These are phyloP conservation scores for Flaveria bidentis DNA, from an alignment of 129 eudicot genomes.

Conservation along the genomic window DNA sequence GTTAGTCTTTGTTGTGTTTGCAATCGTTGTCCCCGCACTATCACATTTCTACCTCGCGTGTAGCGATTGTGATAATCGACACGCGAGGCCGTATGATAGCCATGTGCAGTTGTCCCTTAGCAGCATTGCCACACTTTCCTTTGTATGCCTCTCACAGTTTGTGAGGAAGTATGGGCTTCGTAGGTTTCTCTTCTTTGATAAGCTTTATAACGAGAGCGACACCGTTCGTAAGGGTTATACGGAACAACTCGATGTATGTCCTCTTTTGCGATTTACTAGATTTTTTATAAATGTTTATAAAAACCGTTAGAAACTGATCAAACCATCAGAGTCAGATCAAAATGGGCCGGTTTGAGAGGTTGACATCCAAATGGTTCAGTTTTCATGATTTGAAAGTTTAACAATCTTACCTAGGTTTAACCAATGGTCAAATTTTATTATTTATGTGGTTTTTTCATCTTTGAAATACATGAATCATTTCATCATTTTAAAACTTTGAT, in stretches of 20 bases:
- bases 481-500: no score
- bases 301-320: no score
- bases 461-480: no score
- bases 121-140: slow-evolving; percentile 77
- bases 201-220: slow-evolving; percentile 75
- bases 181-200: slow-evolving; percentile 84
- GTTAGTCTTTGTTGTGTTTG: slow-evolving; percentile 59
- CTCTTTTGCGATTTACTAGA: not conserved
- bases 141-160: slow-evolving; percentile 61
- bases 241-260: slow-evolving; percentile 63
- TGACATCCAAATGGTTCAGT: no score
- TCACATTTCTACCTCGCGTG: slow-evolving; percentile 78
- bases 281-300: not conserved
- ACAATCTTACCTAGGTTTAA: no score
- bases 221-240: slow-evolving; percentile 66
- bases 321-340: no score
- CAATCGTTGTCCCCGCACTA: slow-evolving; percentile 60
- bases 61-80: slow-evolving; percentile 58
- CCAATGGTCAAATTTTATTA: no score
- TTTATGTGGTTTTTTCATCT: no score
- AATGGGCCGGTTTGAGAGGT: not conserved
- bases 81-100: slow-evolving; percentile 59
- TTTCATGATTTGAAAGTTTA: no score
- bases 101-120: slow-evolving; percentile 80
- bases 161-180: slow-evolving; percentile 60